Percentiles rank a stretch among this genome's conserved stretches.
phyloP scores from a whole-genome alignment of 23 red algal species.

The Agarophyton chilense region DNA sequence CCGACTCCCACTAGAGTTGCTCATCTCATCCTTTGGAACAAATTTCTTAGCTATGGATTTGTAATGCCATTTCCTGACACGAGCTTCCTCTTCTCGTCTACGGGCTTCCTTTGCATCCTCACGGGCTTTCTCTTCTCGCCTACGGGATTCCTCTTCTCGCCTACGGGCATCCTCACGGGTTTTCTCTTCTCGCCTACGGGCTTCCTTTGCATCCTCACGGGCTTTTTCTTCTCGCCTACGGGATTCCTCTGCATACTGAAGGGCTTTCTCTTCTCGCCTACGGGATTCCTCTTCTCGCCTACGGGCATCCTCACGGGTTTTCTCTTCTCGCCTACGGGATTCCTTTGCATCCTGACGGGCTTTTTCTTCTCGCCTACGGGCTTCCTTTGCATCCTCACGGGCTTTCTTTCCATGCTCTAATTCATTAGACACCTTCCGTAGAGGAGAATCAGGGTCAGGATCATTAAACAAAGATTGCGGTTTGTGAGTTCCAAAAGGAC shows the following conservation, averaged over 20 bases:
- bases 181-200: not conserved
- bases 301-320: no score
- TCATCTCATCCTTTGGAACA: not conserved
- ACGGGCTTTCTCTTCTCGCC: not conserved
- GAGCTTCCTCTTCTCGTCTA: no score
- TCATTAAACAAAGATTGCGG: not conserved
- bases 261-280: not conserved
- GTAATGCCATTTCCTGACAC: not conserved
- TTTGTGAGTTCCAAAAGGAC: conserved; percentile 13
- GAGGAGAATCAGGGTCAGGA: not conserved
- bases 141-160: not conserved
- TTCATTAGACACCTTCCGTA: not conserved
- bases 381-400: no score
- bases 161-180: not conserved
- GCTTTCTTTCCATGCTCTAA: no score
- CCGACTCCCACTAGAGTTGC: not conserved
- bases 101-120: not conserved
- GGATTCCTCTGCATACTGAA: not conserved
- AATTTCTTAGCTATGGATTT: not conserved
- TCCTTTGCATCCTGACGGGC: not conserved
- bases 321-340: no score
- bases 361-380: not conserved
- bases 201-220: not conserved
- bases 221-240: not conserved
- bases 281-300: no score